These are phyloP conservation scores for Priceomyces fermenticarens DNA, from an alignment of 805 yeast genomes.

Conservation along the genomic window DNA sequence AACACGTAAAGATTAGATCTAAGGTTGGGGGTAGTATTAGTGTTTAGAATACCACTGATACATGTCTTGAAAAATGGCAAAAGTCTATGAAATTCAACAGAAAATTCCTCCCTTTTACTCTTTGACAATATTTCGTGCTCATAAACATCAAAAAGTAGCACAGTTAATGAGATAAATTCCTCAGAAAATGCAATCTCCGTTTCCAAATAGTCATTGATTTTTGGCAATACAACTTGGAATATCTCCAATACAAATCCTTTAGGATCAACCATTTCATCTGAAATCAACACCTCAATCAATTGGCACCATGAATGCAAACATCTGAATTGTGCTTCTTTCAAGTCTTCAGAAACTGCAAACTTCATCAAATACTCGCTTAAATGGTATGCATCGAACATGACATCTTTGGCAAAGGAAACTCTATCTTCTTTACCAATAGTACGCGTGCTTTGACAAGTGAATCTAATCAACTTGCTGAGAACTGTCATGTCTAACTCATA, in stretches of 20 bases:
- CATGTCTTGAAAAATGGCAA: slow-evolving; percentile 72
- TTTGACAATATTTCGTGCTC: slow-evolving; percentile 27
- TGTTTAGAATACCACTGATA: slow-evolving; percentile 66
- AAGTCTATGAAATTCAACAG: slow-evolving; percentile 47
- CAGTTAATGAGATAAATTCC: slow-evolving; percentile 74
- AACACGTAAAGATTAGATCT: slow-evolving; percentile 80
- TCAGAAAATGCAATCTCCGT: slow-evolving; percentile 64
- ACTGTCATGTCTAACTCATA: slow-evolving; percentile 42
- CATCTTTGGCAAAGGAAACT: slow-evolving; percentile 20
- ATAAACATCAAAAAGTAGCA: slow-evolving; percentile 63
- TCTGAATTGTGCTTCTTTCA: slow-evolving; percentile 52
- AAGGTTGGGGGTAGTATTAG: slow-evolving; percentile 62
- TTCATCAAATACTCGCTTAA: slow-evolving; percentile 42
- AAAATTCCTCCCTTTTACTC: slow-evolving; percentile 13
- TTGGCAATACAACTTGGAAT: slow-evolving; percentile 73
- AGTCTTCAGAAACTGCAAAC: slow-evolving; percentile 43
- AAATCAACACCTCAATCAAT: slow-evolving; percentile 67
- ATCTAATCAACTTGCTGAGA: slow-evolving; percentile 18
- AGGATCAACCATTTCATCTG: slow-evolving; percentile 47
- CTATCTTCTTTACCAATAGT: slow-evolving; percentile 17
- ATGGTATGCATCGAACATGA: slow-evolving; percentile 21
- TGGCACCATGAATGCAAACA: slow-evolving; percentile 83
- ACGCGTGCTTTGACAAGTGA: slow-evolving; percentile 19
- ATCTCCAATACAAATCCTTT: slow-evolving; percentile 71
- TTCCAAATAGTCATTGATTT: slow-evolving; percentile 70